These are phyloP conservation scores for Evernia prunastri DNA, from an alignment of 495 filamentous ascomycete species.

Conservation along the genomic window DNA sequence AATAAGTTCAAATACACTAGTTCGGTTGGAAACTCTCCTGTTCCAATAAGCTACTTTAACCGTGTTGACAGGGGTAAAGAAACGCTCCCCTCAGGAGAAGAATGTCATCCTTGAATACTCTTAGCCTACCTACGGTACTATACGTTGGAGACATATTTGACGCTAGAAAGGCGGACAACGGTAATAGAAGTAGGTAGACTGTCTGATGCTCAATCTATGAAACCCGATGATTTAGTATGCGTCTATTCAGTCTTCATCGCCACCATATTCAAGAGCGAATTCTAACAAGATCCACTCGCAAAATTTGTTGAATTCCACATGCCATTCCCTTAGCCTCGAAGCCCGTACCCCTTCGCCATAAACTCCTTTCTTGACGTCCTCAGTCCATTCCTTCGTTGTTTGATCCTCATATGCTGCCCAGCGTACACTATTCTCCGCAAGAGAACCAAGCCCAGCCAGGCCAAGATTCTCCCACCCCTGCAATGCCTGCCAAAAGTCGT, in stretches of 20 bases:
- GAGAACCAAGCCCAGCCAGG: constrained; percentile 63
- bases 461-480: constrained; percentile 83
- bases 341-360: constrained; percentile 69
- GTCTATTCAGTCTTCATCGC: constrained; percentile 23
- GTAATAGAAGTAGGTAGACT: not conserved
- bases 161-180: not conserved
- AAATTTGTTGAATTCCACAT: constrained; percentile 76
- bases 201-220: not conserved
- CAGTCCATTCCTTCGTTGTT: constrained; percentile 56
- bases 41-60: no score
- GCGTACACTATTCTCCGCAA: constrained; percentile 87
- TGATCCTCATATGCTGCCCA: constrained; percentile 88
- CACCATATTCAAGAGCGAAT: constrained; percentile 55
- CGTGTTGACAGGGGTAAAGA: not conserved
- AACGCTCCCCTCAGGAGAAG: not conserved
- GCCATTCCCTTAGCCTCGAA: constrained; percentile 68
- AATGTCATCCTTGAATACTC: not conserved
- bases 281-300: constrained; percentile 85
- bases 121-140: no score
- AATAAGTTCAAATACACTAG: not conserved
- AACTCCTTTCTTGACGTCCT: constrained; percentile 64
- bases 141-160: not conserved
- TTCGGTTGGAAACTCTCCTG: not conserved
- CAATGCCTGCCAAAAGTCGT: constrained; percentile 89
- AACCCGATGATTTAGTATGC: not conserved